Evolutionary conservation across 139 green algal genomes (phyloP), one percentile per base, ranked within the genome.

Genomic region (Picochlorum costavermella): DNA sequence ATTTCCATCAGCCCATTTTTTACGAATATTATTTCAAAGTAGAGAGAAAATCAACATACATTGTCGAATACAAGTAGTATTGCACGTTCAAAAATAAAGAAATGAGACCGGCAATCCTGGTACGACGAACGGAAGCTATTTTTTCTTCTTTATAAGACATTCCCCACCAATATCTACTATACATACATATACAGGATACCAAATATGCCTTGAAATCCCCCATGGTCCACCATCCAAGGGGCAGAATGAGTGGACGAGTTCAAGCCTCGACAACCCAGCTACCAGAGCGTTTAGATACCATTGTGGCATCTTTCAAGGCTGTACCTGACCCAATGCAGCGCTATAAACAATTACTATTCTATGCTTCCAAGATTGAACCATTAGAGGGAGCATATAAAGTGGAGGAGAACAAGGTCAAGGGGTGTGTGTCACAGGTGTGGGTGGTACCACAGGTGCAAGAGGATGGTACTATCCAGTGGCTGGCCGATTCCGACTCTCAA

Each of bases 341-440:
- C 40, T 99, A 99, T 81, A 96, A 98, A 77, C 94, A 99, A 83
- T 83, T 99, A 23, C 81, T 99, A 25, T 95, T 89, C 67, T 97
- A 87, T 66, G 94, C 89, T 9, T 84, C 86, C 20, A 98, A 98
- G 81, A 77, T 99, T 67, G 71, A 81, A 20, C 57, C 71, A 5
- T 59, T 96, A 59, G 63, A 83, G 4, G 63, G 31, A 10, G 80
- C 84, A 48, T 50, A 83, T 11, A 88, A 93, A 64, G 83, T 69
- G 1, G 73, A 83, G 2, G 81, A 88, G 30, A 95, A 98, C 83
- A 97, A 97, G 66, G 92, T 98, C 6, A 80, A 89, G 65, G 92
- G 92, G 17, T 98, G 92, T 49, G 84, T 90, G 0, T 60, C n/a
- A 40, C 82, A 97, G 86, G 94, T 99, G 49, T 99, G 94, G 94